These are phyloP conservation scores for Mortierella sp. DNA, from an alignment of 371 early-diverging fungal species.

Conservation along the genomic window DNA sequence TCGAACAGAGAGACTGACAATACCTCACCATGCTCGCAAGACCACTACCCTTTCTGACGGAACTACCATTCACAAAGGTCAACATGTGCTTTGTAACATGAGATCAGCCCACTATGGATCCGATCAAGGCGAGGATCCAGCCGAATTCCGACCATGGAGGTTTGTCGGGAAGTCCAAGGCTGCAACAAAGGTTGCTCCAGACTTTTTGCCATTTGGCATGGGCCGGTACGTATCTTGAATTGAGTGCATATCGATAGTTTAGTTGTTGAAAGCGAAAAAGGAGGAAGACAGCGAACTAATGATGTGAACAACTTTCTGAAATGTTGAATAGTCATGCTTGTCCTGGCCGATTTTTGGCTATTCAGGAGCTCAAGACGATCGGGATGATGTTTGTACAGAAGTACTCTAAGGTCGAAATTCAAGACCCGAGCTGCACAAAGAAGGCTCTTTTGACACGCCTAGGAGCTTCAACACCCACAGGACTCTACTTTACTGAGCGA, in stretches of 20 bases:
- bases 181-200: constrained; percentile 42
- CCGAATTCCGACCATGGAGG: constrained; percentile 52
- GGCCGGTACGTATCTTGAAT: constrained; percentile 26
- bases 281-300: no score
- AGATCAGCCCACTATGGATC: not conserved
- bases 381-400: constrained; percentile 25
- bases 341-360: constrained; percentile 53
- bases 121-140: constrained; percentile 16
- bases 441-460: constrained; percentile 16
- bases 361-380: constrained; percentile 41
- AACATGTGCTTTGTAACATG: not conserved
- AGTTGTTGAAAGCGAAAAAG: no score
- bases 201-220: constrained; percentile 56
- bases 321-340: constrained; percentile 52
- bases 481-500: constrained; percentile 31
- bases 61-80: constrained; percentile 48
- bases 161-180: constrained; percentile 44
- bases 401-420: constrained; percentile 35
- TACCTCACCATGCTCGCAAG: constrained; percentile 32
- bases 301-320: no score
- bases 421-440: constrained; percentile 24
- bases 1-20: constrained; percentile 3
- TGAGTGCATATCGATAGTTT: no score
- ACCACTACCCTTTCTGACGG: constrained; percentile 49
- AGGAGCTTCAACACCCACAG: constrained; percentile 16